phyloP scores from a whole-genome alignment of 2,329 filamentous ascomycete species.

The Colletotrichum musae region DNA sequence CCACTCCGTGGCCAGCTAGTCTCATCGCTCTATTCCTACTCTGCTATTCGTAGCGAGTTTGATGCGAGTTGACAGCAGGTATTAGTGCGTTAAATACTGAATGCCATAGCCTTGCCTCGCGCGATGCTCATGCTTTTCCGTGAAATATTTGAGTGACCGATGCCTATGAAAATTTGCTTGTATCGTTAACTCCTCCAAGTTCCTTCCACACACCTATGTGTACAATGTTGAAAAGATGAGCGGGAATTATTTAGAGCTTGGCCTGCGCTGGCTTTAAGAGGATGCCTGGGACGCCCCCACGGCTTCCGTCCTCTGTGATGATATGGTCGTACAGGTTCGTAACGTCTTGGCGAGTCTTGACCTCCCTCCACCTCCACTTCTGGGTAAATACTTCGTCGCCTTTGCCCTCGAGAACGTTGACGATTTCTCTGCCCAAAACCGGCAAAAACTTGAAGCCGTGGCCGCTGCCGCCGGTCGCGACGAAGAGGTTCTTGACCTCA shows the following conservation, averaged over 20 bases:
- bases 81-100: conserved; percentile 16
- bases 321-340: conserved; percentile 56
- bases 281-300: conserved; percentile 63
- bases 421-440: conserved; percentile 74
- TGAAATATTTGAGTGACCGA: not conserved
- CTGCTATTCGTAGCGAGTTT: conserved; percentile 15
- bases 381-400: conserved; percentile 65
- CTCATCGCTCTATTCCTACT: conserved; percentile 30
- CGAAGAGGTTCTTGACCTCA: conserved; percentile 68
- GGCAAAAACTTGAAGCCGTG: conserved; percentile 80
- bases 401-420: conserved; percentile 66
- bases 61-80: conserved; percentile 17
- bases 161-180: not conserved
- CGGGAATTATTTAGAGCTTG: conserved; percentile 19
- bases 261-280: conserved; percentile 61
- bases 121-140: not conserved
- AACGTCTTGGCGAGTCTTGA: conserved; percentile 54
- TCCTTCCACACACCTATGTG: not conserved
- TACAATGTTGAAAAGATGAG: not conserved
- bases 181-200: no score
- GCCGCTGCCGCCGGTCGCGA: conserved; percentile 75
- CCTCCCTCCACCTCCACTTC: conserved; percentile 76
- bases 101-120: not conserved
- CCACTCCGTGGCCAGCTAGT: not conserved
- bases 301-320: conserved; percentile 67